Conservation (phyloP, 768 basidiomycete genomes). For the Rhodotorula paludigena region DNA sequence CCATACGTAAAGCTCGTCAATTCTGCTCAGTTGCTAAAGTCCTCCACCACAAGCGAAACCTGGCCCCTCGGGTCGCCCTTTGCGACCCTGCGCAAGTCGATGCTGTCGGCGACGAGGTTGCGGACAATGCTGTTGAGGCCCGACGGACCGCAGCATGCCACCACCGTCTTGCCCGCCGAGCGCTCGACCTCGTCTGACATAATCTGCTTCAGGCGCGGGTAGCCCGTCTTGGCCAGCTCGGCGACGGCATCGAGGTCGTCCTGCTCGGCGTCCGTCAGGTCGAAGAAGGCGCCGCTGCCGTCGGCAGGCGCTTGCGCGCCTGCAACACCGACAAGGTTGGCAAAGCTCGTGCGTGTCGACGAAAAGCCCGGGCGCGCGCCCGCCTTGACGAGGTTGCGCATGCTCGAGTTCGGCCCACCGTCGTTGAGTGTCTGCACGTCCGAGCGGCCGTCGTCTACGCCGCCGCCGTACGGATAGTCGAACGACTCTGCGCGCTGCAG, state of each 20-base stretch:
- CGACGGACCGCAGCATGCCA: constrained; percentile 70
- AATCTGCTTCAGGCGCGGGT: constrained; percentile 61
- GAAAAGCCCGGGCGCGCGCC: neutral
- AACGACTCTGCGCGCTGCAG: neutral
- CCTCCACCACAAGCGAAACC: constrained; percentile 29
- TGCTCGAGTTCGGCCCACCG: neutral
- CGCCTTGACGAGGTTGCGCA: constrained; percentile 10
- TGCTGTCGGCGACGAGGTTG: constrained; percentile 60
- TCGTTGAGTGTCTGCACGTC: constrained; percentile 15
- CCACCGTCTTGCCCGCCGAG: constrained; percentile 58
- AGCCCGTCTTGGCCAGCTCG: constrained; percentile 62
- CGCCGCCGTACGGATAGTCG: constrained; percentile 8
- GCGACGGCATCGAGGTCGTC: constrained; percentile 58
- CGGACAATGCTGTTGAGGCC: constrained; percentile 66
- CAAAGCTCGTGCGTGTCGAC: neutral
- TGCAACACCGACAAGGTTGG: neutral
- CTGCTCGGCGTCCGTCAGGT: constrained; percentile 59
- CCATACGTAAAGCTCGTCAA: too few species aligned
- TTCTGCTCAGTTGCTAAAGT: constrained; percentile 15
- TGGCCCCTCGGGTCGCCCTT: constrained; percentile 45
- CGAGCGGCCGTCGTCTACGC: constrained; percentile 10
- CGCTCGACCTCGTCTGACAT: constrained; percentile 61
- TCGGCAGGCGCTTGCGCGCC: neutral
- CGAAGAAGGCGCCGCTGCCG: constrained; percentile 43
- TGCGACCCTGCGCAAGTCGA: constrained; percentile 56